Percentiles rank a stretch among this genome's conserved stretches.
Evolutionary conservation across 2,329 filamentous ascomycete genomes (phyloP).

Genomic region (Neopestalotiopsis rosae): DNA sequence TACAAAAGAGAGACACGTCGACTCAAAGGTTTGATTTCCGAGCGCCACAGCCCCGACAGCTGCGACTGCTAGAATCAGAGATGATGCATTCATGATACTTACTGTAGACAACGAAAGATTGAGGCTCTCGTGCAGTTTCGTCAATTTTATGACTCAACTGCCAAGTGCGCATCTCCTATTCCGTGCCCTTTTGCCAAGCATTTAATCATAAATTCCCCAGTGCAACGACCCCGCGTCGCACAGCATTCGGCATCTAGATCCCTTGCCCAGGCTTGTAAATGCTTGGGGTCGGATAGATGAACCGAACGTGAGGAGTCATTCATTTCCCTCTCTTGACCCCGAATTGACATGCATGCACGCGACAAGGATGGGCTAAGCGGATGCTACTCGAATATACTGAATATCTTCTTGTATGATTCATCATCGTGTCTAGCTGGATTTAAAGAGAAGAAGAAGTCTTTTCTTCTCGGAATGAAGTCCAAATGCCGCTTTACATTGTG

Average conservation of each 20-base stretch:
- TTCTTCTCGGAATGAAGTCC: no score
- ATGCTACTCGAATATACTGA: background rate
- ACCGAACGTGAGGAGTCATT: background rate
- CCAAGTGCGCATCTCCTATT: no score
- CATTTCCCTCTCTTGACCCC: background rate
- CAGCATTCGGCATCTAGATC: no score
- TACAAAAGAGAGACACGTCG: slow-evolving; percentile 23
- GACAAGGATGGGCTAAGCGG: background rate
- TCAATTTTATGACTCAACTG: no score
- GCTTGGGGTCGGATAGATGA: background rate
- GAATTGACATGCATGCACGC: background rate
- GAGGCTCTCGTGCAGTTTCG: no score
- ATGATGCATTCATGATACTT: background rate
- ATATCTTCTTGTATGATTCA: no score
- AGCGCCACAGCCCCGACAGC: background rate
- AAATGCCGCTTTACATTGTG: no score
- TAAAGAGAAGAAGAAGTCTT: no score
- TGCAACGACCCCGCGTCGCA: no score
- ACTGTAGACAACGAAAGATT: background rate
- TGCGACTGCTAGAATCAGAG: background rate
- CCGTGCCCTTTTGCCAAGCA: no score
- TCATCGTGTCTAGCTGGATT: no score
- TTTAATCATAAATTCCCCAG: no score
- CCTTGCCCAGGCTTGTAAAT: background rate
- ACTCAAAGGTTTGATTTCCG: slow-evolving; percentile 16